Conservation (phyloP, 768 basidiomycete genomes). For the Rhodotorula kratochvilovae region DNA sequence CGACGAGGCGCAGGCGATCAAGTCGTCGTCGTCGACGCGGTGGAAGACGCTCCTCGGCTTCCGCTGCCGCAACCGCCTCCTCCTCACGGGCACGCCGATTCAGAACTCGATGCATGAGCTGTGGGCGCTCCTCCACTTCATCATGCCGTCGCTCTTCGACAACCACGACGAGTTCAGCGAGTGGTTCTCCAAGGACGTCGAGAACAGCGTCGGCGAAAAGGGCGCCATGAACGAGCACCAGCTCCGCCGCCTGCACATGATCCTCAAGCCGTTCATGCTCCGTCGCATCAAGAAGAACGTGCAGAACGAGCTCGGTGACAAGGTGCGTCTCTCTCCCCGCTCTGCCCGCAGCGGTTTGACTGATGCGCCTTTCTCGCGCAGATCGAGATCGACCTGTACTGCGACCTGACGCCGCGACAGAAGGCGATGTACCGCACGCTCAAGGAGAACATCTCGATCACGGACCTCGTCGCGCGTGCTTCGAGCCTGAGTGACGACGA, state of each 20-base stretch:
- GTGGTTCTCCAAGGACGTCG: conserved; percentile 99
- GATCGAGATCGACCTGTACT: conserved; percentile 94
- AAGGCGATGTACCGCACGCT: conserved; percentile 82
- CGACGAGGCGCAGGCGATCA: conserved; percentile 99
- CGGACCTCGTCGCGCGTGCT: conserved; percentile 88
- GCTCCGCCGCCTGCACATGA: conserved; percentile 91
- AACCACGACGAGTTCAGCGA: conserved; percentile 99
- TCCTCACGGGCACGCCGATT: conserved; percentile 95
- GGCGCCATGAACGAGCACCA: conserved; percentile 92
- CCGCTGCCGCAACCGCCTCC: conserved; percentile 87
- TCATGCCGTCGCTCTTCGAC: conserved; percentile 98
- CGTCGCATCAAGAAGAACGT: conserved; percentile 94
- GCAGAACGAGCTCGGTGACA: conserved; percentile 98
- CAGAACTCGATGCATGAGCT: conserved; percentile 99
- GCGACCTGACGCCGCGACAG: conserved; percentile 89
- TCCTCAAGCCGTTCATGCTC: conserved; percentile 98
- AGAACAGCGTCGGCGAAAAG: conserved; percentile 82
- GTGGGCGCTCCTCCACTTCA: conserved; percentile 97
- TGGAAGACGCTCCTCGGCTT: conserved; percentile 97
- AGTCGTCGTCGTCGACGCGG: conserved; percentile 88
- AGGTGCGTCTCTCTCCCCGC: conserved; percentile 55
- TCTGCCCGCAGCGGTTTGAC: not conserved
- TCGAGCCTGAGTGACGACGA: conserved; percentile 78
- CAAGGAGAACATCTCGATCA: conserved; percentile 86
- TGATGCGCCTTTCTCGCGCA: no score